Conservation (phyloP, 805 yeast genomes). For the Starmerella floricola region DNA sequence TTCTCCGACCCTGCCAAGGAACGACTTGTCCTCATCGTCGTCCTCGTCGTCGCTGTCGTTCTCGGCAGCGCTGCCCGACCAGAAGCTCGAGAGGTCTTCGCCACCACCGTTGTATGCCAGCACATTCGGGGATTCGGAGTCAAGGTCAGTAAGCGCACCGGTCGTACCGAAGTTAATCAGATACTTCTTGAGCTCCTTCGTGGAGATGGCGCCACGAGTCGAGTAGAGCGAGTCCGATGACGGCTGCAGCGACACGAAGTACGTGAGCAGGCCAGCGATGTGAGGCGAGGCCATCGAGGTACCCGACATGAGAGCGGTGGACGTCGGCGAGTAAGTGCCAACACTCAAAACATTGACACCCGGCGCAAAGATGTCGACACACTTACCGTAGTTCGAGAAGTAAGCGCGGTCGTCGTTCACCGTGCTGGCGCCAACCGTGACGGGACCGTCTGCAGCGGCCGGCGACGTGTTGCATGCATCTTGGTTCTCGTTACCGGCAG, state of each 20-base stretch:
- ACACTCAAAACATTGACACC: constrained; percentile 75
- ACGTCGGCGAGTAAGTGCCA: constrained; percentile 24
- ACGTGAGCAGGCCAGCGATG: constrained; percentile 81
- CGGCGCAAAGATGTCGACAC: constrained; percentile 95
- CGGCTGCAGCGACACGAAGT: constrained; percentile 79
- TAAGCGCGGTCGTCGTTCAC: constrained; percentile 81
- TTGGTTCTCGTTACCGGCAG: constrained; percentile 89
- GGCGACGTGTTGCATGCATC: constrained; percentile 92
- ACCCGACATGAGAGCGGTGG: constrained; percentile 46
- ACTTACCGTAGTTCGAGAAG: constrained; percentile 89
- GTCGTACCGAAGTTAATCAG: constrained; percentile 42
- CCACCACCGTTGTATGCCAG: constrained; percentile 55
- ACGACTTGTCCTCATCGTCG: constrained; percentile 1
- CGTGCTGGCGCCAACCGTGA: constrained; percentile 93
- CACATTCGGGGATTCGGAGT: constrained; percentile 42
- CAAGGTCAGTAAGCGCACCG: constrained; percentile 37
- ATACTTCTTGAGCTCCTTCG: constrained; percentile 42
- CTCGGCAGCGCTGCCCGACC: constrained; percentile 26
- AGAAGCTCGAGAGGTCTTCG: constrained; percentile 40
- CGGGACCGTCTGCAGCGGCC: constrained; percentile 47
- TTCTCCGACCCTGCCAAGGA: constrained; percentile 7
- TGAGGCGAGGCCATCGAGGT: constrained; percentile 99
- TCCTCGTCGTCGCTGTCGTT: constrained; percentile 6
- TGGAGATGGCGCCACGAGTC: constrained; percentile 36
- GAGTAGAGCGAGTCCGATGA: constrained; percentile 40